phyloP scores from a whole-genome alignment of 1,139 yeast genomes.

The Cylindricascospora bacillispora region DNA sequence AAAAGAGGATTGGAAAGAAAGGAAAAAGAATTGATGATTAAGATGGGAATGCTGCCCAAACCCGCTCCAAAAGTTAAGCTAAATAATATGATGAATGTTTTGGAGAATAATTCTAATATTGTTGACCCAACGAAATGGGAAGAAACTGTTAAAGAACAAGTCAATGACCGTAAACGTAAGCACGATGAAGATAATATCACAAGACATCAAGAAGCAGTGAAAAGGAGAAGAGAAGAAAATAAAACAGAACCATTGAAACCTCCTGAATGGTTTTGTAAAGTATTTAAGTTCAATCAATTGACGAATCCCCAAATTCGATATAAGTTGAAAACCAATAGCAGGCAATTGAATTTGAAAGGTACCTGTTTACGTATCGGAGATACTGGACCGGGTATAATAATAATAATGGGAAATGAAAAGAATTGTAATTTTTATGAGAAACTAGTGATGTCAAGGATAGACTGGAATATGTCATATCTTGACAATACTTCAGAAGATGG shows the following conservation, averaged over 20 bases:
- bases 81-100: conserved; percentile 71
- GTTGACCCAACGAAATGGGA: conserved; percentile 86
- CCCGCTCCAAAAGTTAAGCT: conserved; percentile 84
- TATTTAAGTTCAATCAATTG: conserved; percentile 43
- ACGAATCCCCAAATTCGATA: conserved; percentile 55
- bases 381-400: conserved; percentile 40
- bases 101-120: conserved; percentile 70
- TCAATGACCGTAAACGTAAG: conserved; percentile 43
- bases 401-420: conserved; percentile 63
- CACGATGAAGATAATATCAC: conserved; percentile 54
- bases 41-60: conserved; percentile 72
- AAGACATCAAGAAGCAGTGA: conserved; percentile 29
- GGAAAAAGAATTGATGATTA: conserved; percentile 65
- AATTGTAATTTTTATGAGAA: conserved; percentile 49
- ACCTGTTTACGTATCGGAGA: conserved; percentile 33
- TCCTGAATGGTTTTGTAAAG: conserved; percentile 36
- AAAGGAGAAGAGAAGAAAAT: conserved; percentile 3
- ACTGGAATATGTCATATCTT: conserved; percentile 46
- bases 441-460: conserved; percentile 47
- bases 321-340: conserved; percentile 70
- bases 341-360: conserved; percentile 57
- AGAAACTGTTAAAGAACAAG: conserved; percentile 53
- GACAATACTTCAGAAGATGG: conserved; percentile 13
- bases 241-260: not conserved
- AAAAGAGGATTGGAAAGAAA: conserved; percentile 52